Evolutionary conservation across 495 filamentous ascomycete species (phyloP).

Genomic region (Penicillium antarcticum): DNA sequence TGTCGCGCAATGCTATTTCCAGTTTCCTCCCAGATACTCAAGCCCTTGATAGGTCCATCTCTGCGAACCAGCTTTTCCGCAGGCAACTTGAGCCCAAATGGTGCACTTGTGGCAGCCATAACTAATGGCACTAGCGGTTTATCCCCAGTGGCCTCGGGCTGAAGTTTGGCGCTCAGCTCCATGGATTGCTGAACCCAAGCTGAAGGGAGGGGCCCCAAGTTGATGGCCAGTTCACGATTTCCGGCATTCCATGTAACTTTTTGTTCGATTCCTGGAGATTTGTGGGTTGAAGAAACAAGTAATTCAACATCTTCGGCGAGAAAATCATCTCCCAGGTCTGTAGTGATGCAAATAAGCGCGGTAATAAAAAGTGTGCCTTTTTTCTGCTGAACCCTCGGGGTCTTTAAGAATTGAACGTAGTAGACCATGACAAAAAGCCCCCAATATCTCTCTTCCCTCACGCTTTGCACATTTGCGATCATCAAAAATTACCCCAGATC

Average conservation of each 20-base stretch:
- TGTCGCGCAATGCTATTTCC: constrained; percentile 94
- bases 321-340: constrained; percentile 86
- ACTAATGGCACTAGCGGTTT: constrained; percentile 36
- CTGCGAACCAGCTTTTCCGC: constrained; percentile 48
- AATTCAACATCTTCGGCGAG: constrained; percentile 62
- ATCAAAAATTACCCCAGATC: constrained; percentile 16
- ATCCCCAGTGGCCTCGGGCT: constrained; percentile 11
- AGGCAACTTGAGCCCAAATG: constrained; percentile 37
- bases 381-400: constrained; percentile 48
- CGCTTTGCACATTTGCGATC: not conserved
- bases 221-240: constrained; percentile 47
- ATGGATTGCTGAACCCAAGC: constrained; percentile 23
- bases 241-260: constrained; percentile 50
- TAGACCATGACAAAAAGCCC: constrained; percentile 45
- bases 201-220: constrained; percentile 31
- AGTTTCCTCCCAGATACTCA: constrained; percentile 78
- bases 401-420: constrained; percentile 74
- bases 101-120: constrained; percentile 54
- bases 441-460: not conserved
- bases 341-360: constrained; percentile 76
- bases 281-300: constrained; percentile 34
- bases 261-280: constrained; percentile 33
- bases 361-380: constrained; percentile 38
- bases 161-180: constrained; percentile 18
- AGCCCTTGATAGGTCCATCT: constrained; percentile 34